Conservation (phyloP, 345 rosid genomes). For the Eucalyptus marginata region DNA sequence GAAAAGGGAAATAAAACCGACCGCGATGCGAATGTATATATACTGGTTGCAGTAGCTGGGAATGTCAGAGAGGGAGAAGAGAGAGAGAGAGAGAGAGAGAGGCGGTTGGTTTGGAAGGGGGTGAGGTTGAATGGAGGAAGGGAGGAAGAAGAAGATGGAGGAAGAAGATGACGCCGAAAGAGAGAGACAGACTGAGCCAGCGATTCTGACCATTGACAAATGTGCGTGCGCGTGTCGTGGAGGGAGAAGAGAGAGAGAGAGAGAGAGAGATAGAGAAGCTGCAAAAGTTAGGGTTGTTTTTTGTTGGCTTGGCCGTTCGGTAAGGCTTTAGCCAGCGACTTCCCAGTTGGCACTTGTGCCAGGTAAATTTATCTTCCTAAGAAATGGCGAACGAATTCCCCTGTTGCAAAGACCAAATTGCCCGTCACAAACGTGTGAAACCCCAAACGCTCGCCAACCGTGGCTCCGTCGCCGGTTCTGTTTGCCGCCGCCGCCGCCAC, state of each 20-base stretch:
- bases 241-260: neutral
- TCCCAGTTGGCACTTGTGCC: neutral
- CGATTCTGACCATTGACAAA: slow-evolving; percentile 71
- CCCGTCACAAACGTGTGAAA: neutral
- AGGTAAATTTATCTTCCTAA: neutral
- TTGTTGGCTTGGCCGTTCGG: neutral
- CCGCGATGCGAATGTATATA: neutral
- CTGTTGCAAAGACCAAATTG: neutral
- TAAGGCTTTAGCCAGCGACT: neutral
- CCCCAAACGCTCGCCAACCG: neutral
- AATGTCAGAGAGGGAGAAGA: neutral
- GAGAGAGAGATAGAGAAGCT: neutral
- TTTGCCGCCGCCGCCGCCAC: rapidly evolving
- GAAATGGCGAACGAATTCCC: neutral
- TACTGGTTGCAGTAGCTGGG: neutral
- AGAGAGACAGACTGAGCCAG: slow-evolving; percentile 14
- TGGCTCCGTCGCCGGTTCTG: neutral
- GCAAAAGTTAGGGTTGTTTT: neutral
- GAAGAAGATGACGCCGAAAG: neutral
- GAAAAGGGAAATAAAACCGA: neutral
- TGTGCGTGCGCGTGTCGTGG: neutral
- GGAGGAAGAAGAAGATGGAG: neutral
- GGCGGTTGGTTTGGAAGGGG: neutral
- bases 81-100: neutral
- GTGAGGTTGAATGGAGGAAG: neutral